phyloP scores from a whole-genome alignment of 202 grass and related monocot species.

The Cymbopogon flexuosus region DNA sequence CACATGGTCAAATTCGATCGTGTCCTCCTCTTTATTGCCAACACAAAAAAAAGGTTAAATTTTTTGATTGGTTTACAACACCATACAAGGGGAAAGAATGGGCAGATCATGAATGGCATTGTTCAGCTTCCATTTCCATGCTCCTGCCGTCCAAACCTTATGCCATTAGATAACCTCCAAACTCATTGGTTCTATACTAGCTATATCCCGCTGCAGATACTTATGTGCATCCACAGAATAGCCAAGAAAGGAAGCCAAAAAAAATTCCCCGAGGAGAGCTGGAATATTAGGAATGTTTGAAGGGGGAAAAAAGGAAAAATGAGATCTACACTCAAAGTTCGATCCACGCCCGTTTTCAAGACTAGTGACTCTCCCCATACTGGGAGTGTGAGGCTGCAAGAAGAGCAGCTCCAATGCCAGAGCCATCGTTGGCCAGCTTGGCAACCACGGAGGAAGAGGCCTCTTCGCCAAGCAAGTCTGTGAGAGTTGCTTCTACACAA shows the following conservation, averaged over 20 bases:
- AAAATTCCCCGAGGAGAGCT: constrained; percentile 26
- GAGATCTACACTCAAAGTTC: constrained; percentile 18
- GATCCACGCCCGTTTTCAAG: constrained; percentile 21
- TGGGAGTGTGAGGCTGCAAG: constrained; percentile 73
- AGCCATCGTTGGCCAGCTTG: constrained; percentile 73
- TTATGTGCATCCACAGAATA: constrained; percentile 32
- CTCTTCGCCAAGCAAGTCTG: constrained; percentile 59
- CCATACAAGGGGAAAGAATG: constrained; percentile 39
- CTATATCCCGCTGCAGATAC: constrained; percentile 47
- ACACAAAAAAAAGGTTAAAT: constrained; percentile 13
- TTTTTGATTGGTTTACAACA: constrained; percentile 34
- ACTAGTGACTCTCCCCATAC: constrained; percentile 40
- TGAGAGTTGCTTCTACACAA: constrained; percentile 53
- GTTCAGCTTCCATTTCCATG: constrained; percentile 34
- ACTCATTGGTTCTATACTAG: constrained; percentile 43
- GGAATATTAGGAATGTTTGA: constrained; percentile 26
- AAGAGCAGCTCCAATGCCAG: constrained; percentile 71
- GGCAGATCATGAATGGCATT: constrained; percentile 48
- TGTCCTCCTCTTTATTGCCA: constrained; percentile 46
- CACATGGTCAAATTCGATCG: constrained; percentile 6
- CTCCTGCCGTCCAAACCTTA: constrained; percentile 37
- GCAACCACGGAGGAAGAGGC: constrained; percentile 44
- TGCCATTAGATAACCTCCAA: constrained; percentile 42
- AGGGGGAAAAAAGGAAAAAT: not conserved
- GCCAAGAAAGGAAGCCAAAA: constrained; percentile 24